Conservation (phyloP, 441 rosid species). For the Eugenia klotzschiana region DNA sequence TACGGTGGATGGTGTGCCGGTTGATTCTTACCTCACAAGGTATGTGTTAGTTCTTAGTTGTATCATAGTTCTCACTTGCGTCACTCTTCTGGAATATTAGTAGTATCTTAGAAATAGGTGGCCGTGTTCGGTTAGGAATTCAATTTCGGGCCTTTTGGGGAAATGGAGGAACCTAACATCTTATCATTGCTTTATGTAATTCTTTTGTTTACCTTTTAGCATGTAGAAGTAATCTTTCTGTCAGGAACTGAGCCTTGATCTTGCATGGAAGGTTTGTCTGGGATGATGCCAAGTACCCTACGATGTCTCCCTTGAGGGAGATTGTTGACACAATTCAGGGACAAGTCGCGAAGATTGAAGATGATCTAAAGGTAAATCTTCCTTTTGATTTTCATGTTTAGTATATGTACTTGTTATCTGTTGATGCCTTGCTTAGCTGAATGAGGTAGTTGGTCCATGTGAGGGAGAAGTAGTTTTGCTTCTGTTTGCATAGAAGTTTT, state of each 20-base stretch:
- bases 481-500: neutral
- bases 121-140: neutral
- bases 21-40: slow-evolving; percentile 96
- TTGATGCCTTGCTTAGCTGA: neutral
- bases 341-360: slow-evolving; percentile 89
- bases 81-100: neutral
- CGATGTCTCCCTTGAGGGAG: slow-evolving; percentile 82
- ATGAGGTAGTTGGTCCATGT: neutral
- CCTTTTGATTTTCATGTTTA: neutral
- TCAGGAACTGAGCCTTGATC: neutral
- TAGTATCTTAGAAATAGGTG: neutral
- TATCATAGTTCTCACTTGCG: neutral
- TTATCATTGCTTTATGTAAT: neutral
- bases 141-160: neutral
- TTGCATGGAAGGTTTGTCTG: slow-evolving; percentile 61
- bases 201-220: neutral
- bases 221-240: neutral
- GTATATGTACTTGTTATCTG: neutral
- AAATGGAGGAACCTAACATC: neutral
- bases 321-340: slow-evolving; percentile 67
- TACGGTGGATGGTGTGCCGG: slow-evolving; percentile 86
- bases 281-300: slow-evolving; percentile 96
- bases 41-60: slow-evolving; percentile 2
- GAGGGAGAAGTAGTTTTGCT: neutral
- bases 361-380: slow-evolving; percentile 83